These are phyloP conservation scores for Salvia miltiorrhiza DNA, from an alignment of 257 asterid genomes.

Conservation along the genomic window DNA sequence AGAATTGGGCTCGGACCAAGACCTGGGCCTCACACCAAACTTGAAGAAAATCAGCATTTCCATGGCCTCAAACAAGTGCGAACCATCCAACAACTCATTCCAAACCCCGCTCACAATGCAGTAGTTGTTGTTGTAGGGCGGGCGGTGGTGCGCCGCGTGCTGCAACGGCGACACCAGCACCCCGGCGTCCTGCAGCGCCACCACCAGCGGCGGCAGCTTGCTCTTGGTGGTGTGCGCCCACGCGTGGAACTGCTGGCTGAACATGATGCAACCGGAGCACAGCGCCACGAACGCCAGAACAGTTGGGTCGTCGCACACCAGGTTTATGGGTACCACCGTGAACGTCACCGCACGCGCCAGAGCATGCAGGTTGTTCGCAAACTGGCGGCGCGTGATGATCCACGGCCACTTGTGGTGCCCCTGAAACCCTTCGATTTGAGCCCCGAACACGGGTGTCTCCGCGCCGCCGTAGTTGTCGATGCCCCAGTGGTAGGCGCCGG, in stretches of 20 bases:
- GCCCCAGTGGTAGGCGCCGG: slow-evolving; percentile 91
- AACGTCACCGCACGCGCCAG: slow-evolving; percentile 16
- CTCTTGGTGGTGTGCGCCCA: slow-evolving; percentile 81
- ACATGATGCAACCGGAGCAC: slow-evolving; percentile 69
- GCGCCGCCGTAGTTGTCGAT: slow-evolving; percentile 80
- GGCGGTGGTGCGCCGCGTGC: slow-evolving; percentile 81
- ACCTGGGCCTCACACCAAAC: slow-evolving; percentile 66
- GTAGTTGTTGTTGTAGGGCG: slow-evolving; percentile 73
- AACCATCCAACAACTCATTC: slow-evolving; percentile 51
- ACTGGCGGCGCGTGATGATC: slow-evolving; percentile 76
- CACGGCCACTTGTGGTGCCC: slow-evolving; percentile 93
- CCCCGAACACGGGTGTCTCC: slow-evolving; percentile 59
- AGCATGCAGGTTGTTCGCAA: slow-evolving; percentile 57
- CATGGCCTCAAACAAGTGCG: slow-evolving; percentile 51
- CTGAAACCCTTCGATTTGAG: slow-evolving; percentile 73
- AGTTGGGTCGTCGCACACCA: slow-evolving; percentile 37
- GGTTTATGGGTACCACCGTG: slow-evolving; percentile 44
- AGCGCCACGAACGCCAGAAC: slow-evolving; percentile 52
- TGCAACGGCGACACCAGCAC: slow-evolving; percentile 53
- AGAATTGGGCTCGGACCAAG: slow-evolving; percentile 62
- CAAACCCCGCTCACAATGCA: slow-evolving; percentile 86
- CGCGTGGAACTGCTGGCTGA: slow-evolving; percentile 79
- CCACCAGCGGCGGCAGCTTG: slow-evolving; percentile 62
- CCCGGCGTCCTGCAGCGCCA: slow-evolving; percentile 71
- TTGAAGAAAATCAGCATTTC: slow-evolving; percentile 64